A percentile compares a stretch with the other conserved stretches of the same genome.
Evolutionary conservation across 2,329 filamentous ascomycete species (phyloP).

Genomic region (Talaromyces piceae): DNA sequence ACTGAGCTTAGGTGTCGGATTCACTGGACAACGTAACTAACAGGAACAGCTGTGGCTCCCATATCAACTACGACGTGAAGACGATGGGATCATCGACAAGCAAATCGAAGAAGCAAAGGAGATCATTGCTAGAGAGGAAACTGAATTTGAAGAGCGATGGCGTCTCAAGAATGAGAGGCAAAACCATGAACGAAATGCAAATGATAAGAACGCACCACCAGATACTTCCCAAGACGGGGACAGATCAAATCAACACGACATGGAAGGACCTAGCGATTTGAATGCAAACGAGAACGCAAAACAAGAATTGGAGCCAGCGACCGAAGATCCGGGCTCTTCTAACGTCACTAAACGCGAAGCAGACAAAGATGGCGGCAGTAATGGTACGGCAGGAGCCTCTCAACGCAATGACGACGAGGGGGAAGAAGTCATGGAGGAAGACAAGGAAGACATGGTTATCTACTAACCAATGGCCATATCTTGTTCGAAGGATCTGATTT

Average conservation of each 20-base stretch:
- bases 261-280: conserved; percentile 18
- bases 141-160: conserved; percentile 51
- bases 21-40: background rate
- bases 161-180: conserved; percentile 23
- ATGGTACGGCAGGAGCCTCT: conserved; percentile 23
- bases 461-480: conserved; percentile 48
- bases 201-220: conserved; percentile 15
- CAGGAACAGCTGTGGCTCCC: conserved; percentile 69
- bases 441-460: conserved; percentile 84
- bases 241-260: conserved; percentile 10
- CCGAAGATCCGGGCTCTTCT: conserved; percentile 14
- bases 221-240: conserved; percentile 37
- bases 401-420: conserved; percentile 56
- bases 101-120: conserved; percentile 62
- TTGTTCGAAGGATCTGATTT: too few species aligned
- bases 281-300: conserved; percentile 13
- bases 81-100: conserved; percentile 62
- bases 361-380: conserved; percentile 28
- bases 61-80: conserved; percentile 62
- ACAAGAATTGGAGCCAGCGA: background rate
- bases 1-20: background rate
- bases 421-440: conserved; percentile 72
- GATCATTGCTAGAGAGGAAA: conserved; percentile 56
- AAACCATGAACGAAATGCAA: conserved; percentile 23
- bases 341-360: conserved; percentile 23